Evolutionary conservation across 805 yeast genomes (phyloP).

Genomic region (Sungouiozyma intestinalis): DNA sequence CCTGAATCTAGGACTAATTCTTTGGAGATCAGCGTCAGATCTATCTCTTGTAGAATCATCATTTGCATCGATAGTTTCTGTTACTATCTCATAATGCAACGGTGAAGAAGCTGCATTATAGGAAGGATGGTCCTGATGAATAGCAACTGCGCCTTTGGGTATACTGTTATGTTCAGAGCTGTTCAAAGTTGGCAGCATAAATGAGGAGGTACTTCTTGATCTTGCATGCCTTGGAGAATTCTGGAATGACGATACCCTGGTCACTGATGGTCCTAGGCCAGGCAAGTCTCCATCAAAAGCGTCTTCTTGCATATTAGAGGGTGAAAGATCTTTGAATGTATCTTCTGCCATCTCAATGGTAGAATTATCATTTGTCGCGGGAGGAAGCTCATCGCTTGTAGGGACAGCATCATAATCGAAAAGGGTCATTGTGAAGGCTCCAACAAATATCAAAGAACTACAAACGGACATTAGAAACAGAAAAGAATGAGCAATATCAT

Average conservation of each 20-base stretch:
- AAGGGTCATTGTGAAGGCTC: conserved; percentile 19
- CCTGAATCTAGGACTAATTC: not conserved
- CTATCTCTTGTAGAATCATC: not conserved
- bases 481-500: conserved; percentile 45
- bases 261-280: not conserved
- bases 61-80: conserved; percentile 11
- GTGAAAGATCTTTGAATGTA: not conserved
- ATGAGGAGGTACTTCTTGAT: not conserved
- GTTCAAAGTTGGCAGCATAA: not conserved
- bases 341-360: not conserved
- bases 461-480: conserved; percentile 45
- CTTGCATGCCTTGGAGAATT: not conserved
- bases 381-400: not conserved
- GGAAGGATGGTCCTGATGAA: not conserved
- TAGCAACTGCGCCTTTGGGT: not conserved
- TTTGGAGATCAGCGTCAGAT: not conserved
- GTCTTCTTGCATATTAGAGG: not conserved
- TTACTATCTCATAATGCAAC: conserved; percentile 2
- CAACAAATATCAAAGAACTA: conserved; percentile 25
- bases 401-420: conserved; percentile 1
- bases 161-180: too few relatives aligned
- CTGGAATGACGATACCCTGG: not conserved
- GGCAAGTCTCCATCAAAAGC: not conserved
- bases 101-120: not conserved
- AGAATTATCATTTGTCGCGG: not conserved